These are phyloP conservation scores for Fraxinus cuspidata DNA, from an alignment of 257 asterid species.

Conservation along the genomic window DNA sequence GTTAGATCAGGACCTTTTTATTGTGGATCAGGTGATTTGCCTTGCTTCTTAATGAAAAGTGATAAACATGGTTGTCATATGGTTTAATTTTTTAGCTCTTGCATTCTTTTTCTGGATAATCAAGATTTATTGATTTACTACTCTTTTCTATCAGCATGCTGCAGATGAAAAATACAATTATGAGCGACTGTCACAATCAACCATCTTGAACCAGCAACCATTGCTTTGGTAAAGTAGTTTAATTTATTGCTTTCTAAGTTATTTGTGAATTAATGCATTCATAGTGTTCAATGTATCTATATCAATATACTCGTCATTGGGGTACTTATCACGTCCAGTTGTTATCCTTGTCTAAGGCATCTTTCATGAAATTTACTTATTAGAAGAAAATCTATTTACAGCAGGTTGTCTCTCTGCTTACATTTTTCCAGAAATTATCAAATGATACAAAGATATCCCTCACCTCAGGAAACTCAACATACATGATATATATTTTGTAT, in stretches of 20 bases:
- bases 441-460: not conserved
- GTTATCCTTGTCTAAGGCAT: constrained; percentile 3
- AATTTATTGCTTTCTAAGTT: constrained; percentile 14
- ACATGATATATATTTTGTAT: not conserved
- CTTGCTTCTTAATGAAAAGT: constrained; percentile 27
- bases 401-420: constrained; percentile 1
- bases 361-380: not conserved
- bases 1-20: constrained; percentile 82
- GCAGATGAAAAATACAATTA: constrained; percentile 97
- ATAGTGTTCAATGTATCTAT: constrained; percentile 5
- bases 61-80: constrained; percentile 9
- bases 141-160: constrained; percentile 73
- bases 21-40: constrained; percentile 86
- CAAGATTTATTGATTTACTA: constrained; percentile 18
- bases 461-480: not conserved
- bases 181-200: constrained; percentile 78
- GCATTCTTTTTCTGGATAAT: constrained; percentile 5
- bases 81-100: constrained; percentile 10
- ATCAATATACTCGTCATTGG: not conserved
- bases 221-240: constrained; percentile 66
- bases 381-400: not conserved
- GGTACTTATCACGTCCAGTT: not conserved
- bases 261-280: constrained; percentile 14
- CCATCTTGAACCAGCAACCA: constrained; percentile 94
- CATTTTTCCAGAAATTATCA: not conserved